These are phyloP conservation scores for Nicotiana rustica DNA, from an alignment of 305 asterid species.

Conservation along the genomic window DNA sequence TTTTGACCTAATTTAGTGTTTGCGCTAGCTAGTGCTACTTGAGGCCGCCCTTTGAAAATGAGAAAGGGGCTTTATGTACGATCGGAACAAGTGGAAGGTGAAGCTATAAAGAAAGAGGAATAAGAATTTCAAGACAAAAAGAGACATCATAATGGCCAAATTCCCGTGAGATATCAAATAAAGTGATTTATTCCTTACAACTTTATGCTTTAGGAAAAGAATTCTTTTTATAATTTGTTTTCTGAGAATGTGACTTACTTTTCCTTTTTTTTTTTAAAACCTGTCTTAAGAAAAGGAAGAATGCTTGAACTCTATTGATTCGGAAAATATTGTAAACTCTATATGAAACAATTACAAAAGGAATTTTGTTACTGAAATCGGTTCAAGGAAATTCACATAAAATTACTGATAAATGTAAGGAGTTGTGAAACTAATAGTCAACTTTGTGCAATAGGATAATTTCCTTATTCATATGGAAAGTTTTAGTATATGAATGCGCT, in stretches of 20 bases:
- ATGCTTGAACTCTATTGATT: background rate
- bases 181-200: conserved; percentile 23
- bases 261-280: background rate
- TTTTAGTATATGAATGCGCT: background rate
- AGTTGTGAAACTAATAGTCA: background rate
- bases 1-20: background rate
- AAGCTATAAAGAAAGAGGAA: background rate
- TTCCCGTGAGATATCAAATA: background rate
- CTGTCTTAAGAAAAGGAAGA: background rate
- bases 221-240: conserved; percentile 14
- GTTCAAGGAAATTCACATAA: background rate
- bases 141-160: background rate
- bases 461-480: background rate
- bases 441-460: background rate
- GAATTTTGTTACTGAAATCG: background rate
- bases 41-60: background rate
- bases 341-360: background rate
- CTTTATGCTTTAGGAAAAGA: conserved; percentile 11
- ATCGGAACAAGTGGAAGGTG: conserved; percentile 23
- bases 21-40: background rate
- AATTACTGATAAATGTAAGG: background rate
- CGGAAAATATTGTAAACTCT: background rate
- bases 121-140: conserved; percentile 13
- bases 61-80: background rate
- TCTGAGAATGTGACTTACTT: background rate